These are phyloP conservation scores for Verticillium nubilum DNA, from an alignment of 2,329 filamentous ascomycete genomes.

Conservation along the genomic window DNA sequence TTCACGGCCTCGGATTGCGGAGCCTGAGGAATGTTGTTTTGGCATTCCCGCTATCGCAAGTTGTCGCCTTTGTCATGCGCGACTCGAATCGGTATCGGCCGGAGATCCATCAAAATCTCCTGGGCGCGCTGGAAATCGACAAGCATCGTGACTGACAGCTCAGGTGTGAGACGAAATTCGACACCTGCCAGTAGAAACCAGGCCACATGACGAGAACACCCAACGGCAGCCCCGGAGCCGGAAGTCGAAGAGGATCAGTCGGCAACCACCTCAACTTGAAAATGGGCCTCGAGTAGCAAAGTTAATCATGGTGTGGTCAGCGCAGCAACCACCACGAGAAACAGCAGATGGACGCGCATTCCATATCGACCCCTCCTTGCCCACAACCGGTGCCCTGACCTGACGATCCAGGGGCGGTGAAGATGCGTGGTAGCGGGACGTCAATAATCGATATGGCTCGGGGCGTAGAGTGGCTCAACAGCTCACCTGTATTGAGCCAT, in stretches of 20 bases:
- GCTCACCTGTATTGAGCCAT: background rate
- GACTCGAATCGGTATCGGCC: too few species aligned
- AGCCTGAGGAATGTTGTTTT: too few species aligned
- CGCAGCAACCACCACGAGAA: constrained; percentile 11
- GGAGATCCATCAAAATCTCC: too few species aligned
- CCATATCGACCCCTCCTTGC: background rate
- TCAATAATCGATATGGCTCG: background rate
- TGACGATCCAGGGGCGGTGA: constrained; percentile 4
- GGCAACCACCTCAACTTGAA: background rate
- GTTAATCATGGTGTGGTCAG: constrained; percentile 1
- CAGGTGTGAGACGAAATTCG: constrained; percentile 5
- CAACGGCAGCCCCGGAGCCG: background rate
- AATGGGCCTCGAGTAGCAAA: background rate
- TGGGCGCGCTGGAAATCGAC: too few species aligned
- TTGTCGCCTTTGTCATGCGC: too few species aligned
- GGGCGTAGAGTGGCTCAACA: background rate
- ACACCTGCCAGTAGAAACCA: background rate
- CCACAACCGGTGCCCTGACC: background rate
- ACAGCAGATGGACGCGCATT: constrained; percentile 4
- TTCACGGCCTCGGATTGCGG: too few species aligned
- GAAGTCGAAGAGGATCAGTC: background rate
- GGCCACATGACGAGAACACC: background rate
- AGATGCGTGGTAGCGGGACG: background rate
- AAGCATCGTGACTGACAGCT: constrained; percentile 2
- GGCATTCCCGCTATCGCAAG: too few species aligned